Evolutionary conservation across 2,329 filamentous ascomycete species (phyloP).

Genomic region (Scleromitrula shiraiana): DNA sequence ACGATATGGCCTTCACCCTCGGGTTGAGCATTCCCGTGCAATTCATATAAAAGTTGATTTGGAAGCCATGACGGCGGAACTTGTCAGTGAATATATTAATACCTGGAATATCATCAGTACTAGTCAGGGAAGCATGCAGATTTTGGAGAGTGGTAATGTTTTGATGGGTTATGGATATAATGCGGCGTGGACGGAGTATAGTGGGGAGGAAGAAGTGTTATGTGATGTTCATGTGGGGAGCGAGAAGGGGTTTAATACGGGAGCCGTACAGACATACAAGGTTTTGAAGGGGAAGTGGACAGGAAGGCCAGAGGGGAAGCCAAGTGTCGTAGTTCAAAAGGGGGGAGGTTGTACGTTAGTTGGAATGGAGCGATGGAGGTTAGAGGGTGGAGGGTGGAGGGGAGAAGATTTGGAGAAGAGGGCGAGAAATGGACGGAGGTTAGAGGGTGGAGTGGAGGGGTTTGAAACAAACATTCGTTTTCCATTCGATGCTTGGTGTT

Average conservation of each 20-base stretch:
- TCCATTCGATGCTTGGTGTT: background rate
- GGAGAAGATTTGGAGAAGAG: background rate
- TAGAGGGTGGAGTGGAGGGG: background rate
- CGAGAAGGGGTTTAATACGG: background rate
- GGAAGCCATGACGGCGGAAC: constrained; percentile 12
- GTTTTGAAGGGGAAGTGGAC: background rate
- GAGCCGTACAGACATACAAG: constrained; percentile 2
- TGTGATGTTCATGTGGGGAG: background rate
- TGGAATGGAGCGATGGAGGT: constrained; percentile 4
- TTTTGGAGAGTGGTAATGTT: constrained; percentile 1
- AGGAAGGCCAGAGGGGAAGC: background rate
- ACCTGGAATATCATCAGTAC: constrained; percentile 14
- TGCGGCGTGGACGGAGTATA: background rate
- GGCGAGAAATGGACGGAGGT: background rate
- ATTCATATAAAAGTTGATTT: constrained; percentile 12
- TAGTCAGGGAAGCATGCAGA: constrained; percentile 17
- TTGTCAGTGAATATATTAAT: constrained; percentile 10
- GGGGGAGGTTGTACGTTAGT: background rate
- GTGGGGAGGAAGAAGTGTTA: background rate
- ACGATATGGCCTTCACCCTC: constrained; percentile 2
- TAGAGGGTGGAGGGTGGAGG: background rate
- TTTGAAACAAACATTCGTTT: background rate
- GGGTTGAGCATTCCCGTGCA: constrained; percentile 8
- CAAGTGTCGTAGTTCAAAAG: background rate
- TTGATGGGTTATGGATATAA: background rate